Evolutionary conservation across 2,329 filamentous ascomycete species (phyloP).

Genomic region (Apiospora pterosperma): DNA sequence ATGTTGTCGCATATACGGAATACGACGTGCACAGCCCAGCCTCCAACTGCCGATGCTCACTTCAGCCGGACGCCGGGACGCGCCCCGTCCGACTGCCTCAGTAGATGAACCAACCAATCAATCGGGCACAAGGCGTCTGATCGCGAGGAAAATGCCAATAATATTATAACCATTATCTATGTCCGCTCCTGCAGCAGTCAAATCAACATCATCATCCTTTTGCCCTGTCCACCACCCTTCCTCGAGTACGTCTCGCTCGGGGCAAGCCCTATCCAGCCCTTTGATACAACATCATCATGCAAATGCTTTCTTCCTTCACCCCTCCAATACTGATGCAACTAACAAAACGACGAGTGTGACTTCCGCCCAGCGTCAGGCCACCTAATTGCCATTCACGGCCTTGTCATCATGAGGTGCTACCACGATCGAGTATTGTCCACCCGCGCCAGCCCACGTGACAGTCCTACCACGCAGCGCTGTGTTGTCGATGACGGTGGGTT

Average conservation of each 20-base stretch:
- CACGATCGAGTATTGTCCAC: slow-evolving; percentile 78
- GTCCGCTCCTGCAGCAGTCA: not conserved
- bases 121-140: not conserved
- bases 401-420: slow-evolving; percentile 34
- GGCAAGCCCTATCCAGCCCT: not conserved
- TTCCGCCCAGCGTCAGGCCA: not conserved
- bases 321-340: not conserved
- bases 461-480: slow-evolving; percentile 73
- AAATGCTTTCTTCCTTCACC: not conserved
- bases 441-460: slow-evolving; percentile 77
- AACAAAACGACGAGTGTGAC: not conserved
- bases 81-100: no score
- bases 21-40: no score
- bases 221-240: not conserved
- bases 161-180: not conserved
- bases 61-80: no score
- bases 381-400: slow-evolving; percentile 1
- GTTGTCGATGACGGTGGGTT: slow-evolving; percentile 80
- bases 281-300: not conserved
- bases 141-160: not conserved
- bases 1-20: no score
- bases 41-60: no score
- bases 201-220: not conserved
- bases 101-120: no score
- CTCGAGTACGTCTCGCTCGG: not conserved